Base-by-base conservation (phyloP, 1,139 yeast genomes). In the Suhomyces kunorum region DNA sequence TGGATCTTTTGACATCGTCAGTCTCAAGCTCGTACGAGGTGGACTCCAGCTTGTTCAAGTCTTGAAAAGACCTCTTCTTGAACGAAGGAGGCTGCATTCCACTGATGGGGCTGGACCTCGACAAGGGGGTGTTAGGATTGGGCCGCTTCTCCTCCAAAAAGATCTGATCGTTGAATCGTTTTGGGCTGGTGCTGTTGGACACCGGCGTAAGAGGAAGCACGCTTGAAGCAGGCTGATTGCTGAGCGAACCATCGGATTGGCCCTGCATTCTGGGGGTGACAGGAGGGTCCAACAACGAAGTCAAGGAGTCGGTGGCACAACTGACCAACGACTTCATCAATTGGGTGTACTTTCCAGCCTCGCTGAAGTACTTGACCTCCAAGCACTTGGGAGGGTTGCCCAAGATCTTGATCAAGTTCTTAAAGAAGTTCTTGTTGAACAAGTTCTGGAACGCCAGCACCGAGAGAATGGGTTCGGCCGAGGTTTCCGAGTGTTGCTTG, bases 311-410 rank as follows among this genome's bases (percentile, higher is more conserved):
- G 45, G 62, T 63, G 33, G 70, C 63, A 45, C 63, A 64, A 19
- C 56, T 54, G 29, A 69, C 63, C 49, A 71, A 54, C 24, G 59
- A 53, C 43, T 58, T 63, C 75, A 70, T 71, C 48, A 68, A 59
- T 36, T 59, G 58, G 32, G 66, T 59, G 53, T 62, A 63, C 47
- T 65, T 66, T 39, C 66, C 63, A 28, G 55, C 58, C 30, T 69
- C 70, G 45, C 59, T 58, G 50, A 70, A 71, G 52, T 71, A 71
- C 49, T 70, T 71, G 42, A 64, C 54, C 44, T 68, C 69, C 47
- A 72, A 59, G 27, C 71, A 63, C 26, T 74, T 74, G 28, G 78
- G 78, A 6, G 77, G 76, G 46, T 70, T 64, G 48, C 69, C 68
- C 49, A 71, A 58, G 27, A 71, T 68, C 52, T 69, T 71, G 36